phyloP scores from a whole-genome alignment of 2,329 filamentous ascomycete species.

The Fusarium siculi region DNA sequence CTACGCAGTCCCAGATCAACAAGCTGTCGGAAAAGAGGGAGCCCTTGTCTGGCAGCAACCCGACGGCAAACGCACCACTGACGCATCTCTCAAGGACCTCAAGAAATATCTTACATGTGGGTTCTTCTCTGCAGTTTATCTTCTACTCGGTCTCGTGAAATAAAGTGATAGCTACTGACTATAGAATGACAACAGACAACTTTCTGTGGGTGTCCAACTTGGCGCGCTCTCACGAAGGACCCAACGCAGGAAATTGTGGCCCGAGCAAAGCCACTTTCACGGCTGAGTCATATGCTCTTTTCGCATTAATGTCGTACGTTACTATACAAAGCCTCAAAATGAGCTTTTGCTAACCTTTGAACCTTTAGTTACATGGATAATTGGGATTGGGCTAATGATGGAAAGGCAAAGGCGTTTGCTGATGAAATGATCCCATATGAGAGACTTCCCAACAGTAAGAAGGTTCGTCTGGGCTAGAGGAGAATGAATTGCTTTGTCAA shows the following conservation, averaged over 20 bases:
- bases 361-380: background rate
- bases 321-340: fast-evolving
- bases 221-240: background rate
- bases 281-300: background rate
- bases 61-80: background rate
- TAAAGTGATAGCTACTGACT: background rate
- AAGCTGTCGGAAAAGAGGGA: background rate
- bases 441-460: background rate
- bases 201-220: background rate
- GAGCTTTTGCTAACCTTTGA: fast-evolving
- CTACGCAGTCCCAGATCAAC: background rate
- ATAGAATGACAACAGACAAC: background rate
- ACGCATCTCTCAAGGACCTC: background rate
- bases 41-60: background rate
- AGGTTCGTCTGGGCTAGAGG: background rate
- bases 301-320: background rate
- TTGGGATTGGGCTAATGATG: constrained; percentile 2
- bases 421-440: background rate
- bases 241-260: background rate
- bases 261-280: background rate
- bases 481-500: fast-evolving
- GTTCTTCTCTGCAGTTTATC: background rate
- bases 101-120: background rate
- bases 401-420: background rate
- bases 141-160: fast-evolving